phyloP scores from a whole-genome alignment of 306 rosid species.

The Rosa multiflora region DNA sequence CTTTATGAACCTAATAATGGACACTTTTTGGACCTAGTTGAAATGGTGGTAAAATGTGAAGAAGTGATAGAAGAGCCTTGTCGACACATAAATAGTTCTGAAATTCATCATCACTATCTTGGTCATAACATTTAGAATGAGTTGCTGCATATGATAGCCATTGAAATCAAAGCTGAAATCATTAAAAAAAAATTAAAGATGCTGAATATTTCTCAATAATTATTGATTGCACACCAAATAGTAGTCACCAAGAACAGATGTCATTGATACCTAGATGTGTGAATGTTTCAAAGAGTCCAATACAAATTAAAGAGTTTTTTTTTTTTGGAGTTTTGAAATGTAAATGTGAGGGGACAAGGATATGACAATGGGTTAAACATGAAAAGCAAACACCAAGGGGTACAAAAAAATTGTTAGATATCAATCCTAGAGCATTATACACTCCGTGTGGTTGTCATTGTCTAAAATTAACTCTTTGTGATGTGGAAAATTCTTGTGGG shows the following conservation, averaged over 20 bases:
- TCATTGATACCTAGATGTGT: background rate
- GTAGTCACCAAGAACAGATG: background rate
- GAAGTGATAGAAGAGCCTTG: background rate
- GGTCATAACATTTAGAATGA: background rate
- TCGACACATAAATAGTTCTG: background rate
- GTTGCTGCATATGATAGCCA: background rate
- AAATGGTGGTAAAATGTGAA: too few relatives aligned
- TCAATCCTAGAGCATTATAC: background rate
- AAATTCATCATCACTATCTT: background rate
- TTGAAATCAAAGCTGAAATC: background rate
- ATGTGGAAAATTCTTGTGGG: background rate
- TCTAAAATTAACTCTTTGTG: background rate
- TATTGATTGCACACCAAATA: constrained; percentile 6
- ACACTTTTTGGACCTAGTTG: too few relatives aligned
- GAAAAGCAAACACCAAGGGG: background rate
- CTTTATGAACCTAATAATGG: too few relatives aligned
- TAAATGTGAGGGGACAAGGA: background rate
- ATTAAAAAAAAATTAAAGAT: background rate
- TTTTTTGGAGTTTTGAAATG: background rate
- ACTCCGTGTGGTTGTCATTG: background rate
- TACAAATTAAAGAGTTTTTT: background rate
- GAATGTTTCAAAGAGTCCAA: background rate
- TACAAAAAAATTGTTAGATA: background rate
- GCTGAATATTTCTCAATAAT: background rate
- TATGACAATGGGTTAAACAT: background rate